These are phyloP conservation scores for Paramecium tetraurelia DNA, from an alignment of 73 alveolate genomes.

Conservation along the genomic window DNA sequence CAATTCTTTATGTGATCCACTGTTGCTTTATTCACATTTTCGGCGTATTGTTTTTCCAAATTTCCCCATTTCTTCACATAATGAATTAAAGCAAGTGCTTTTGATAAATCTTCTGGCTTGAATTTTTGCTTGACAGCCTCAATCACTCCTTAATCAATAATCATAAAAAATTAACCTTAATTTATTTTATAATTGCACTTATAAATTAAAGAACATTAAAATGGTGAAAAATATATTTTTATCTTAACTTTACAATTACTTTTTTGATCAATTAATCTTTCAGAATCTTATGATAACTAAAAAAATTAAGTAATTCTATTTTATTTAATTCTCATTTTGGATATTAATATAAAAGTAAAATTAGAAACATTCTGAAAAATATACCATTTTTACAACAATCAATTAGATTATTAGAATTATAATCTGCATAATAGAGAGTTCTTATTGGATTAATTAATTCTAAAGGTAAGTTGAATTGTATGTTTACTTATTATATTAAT, in stretches of 20 bases:
- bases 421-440: background rate
- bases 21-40: background rate
- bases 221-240: background rate
- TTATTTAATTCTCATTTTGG: too few relatives aligned
- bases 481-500: background rate
- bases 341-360: too few relatives aligned
- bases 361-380: too few relatives aligned
- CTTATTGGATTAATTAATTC: background rate
- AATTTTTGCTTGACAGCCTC: slow-evolving; percentile 2
- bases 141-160: background rate
- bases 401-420: too few relatives aligned
- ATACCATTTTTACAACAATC: too few relatives aligned
- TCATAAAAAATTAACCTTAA: slow-evolving; percentile 23
- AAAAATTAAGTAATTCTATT: too few relatives aligned
- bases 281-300: too few relatives aligned
- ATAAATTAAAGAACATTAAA: background rate
- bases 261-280: too few relatives aligned
- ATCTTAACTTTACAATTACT: background rate
- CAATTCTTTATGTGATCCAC: background rate
- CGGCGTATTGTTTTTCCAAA: background rate
- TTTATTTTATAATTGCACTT: background rate
- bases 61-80: slow-evolving; percentile 13
- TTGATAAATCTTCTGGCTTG: background rate
- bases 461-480: background rate
- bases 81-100: background rate